Base-by-base conservation (phyloP, 2,329 filamentous ascomycete species). In the Verticillium zaregamsianum region DNA sequence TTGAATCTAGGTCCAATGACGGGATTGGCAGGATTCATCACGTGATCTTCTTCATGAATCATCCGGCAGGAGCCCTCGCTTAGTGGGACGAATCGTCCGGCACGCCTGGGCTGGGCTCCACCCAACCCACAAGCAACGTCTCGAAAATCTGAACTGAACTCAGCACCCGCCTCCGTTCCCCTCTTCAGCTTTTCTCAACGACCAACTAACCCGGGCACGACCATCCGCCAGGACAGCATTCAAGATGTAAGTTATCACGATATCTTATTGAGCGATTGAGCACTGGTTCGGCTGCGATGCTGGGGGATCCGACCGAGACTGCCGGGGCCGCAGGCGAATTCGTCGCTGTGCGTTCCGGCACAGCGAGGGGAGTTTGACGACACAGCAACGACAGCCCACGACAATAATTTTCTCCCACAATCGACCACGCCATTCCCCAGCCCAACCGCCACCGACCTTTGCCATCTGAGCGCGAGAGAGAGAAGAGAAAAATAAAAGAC, bases 121-220 rank as follows among this genome's bases (percentile, higher is more conserved):
- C 71, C 73, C 71, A 76, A 75, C 75, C 74, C 76, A 78, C 76
- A 78, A 77, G 76, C 74, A 65, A 28, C 70, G 68, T 68, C 70
- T 68, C 69, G 66, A 68, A 75, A 74, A 78, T 77, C 71, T 75
- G 69, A 58, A 52, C 45, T 52, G 45, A 52, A 52, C 45, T 52
- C 45, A 23, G 20, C 45, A 52, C 20, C 45, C 45, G 70, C 68
- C 68, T 70, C 68, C 49, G 37, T 56, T 64, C 74, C 72, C 76
- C 76, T 74, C 75, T 73, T 73, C 69, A 70, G 70, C 71, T 69
- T 72, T 74, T 52, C 45, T 76, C 76, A 76, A 62, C 54, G 31
- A 60, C 58, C 64, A 62, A 59, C 61, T 58, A 64, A 63, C 60
- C 62, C 63, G 68, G 67, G 69, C 72, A 68, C 72, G 74, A 73